Base-by-base conservation (phyloP, 2,329 filamentous ascomycete genomes). In the Pseudogymnoascus sp. region DNA sequence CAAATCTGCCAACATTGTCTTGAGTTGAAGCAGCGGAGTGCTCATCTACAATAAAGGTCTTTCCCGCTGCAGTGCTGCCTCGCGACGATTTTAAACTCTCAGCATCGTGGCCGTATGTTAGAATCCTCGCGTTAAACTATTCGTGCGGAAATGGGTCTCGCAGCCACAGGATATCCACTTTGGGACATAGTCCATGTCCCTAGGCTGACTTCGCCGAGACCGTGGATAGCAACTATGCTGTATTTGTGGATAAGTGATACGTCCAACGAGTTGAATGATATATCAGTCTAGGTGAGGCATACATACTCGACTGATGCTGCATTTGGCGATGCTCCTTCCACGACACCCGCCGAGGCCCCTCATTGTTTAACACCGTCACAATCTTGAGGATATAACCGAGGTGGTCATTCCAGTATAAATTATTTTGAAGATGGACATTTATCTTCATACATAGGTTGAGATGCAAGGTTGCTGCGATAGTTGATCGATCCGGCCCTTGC, bases 201-300 rank as follows among this genome's bases (percentile, higher is more conserved):
- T 23, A 67, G 33, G 3, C 59, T 64, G 58, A 68, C 66, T 59
- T 70, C 72, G 39, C 65, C 62, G 21, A 74, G 64, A 18, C 70
- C 71, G 63, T 74, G 72, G 18, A 75, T 65, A 33, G 69, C 69
- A 58, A 74, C 71, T 59, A 74, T 67, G 61, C 72, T 74, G 57
- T 57, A 7, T 15, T 37, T 6, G 15, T 15, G 5, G 0, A 7
- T 15, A 2, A 37, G 34, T 37, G 34, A 3, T 37, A 37, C n/a
- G 34, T n/a, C 7, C 7, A n/a, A 35, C n/a, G 34, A 37, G 34
- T 37, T 37, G 34, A 37, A 37, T 37, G 34, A 37, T 15, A 37
- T 6, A 37, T 8, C 13, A 15, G 1, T 1, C 34, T 8, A 8
- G 34, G 5, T 3, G n/a, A n/a, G n/a, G 7, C n/a, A 37, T 37